Percentiles rank a stretch among this genome's conserved stretches.
Conservation (phyloP, 176 grass and related monocot species). For the Poa pratensis region DNA sequence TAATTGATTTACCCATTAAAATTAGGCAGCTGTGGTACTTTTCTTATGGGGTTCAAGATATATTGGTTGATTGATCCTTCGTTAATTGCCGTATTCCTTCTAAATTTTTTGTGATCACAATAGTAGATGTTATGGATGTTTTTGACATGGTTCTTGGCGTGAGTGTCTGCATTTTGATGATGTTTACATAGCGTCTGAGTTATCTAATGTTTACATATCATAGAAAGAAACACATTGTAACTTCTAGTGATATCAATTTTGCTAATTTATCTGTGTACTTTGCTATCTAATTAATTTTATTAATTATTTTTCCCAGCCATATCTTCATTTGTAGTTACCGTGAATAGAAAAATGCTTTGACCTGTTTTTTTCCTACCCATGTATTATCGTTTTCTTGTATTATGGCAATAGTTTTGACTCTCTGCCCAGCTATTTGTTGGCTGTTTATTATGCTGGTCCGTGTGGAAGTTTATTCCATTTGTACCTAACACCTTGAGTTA, state of each 20-base stretch:
- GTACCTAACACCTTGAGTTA: too few species aligned
- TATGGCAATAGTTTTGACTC: background rate
- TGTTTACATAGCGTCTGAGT: too few species aligned
- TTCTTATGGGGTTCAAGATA: background rate
- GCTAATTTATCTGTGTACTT: background rate
- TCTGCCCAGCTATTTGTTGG: background rate
- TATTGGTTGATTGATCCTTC: background rate
- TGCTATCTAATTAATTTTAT: background rate
- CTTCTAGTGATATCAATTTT: background rate
- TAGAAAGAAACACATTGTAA: too few species aligned
- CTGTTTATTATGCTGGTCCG: background rate
- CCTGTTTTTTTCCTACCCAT: background rate
- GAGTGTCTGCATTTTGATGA: background rate
- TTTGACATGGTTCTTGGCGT: background rate
- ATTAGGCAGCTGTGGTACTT: background rate
- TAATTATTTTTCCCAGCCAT: background rate
- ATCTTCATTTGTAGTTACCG: background rate
- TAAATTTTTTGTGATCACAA: background rate
- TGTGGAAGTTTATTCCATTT: too few species aligned
- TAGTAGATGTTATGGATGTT: background rate
- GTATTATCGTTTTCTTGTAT: background rate
- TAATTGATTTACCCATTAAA: background rate
- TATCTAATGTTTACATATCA: too few species aligned
- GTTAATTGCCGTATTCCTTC: conserved; percentile 2
- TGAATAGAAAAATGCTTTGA: conserved; percentile 6